Evolutionary conservation across 2,329 filamentous ascomycete species (phyloP), one percentile per base, ranked within the genome.

Genomic region (Monilinia polystroma): DNA sequence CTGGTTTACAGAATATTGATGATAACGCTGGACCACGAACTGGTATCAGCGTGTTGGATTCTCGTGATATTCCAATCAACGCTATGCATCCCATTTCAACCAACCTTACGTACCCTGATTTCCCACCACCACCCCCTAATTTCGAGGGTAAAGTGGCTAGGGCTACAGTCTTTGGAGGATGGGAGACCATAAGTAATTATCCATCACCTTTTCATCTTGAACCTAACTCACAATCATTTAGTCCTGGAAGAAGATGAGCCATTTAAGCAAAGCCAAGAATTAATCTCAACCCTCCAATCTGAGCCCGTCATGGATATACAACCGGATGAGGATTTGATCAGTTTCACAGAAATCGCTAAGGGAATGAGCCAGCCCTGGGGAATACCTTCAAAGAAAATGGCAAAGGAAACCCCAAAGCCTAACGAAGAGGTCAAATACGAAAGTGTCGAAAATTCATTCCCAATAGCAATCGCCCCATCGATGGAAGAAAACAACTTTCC

Each of bases 261-360:
- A 38, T 38, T 12, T 6, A 49, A 35, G 20, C n/a, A 26, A 20
- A 12, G 38, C 11, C 47, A 35, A 18, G 18, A 29, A 12, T 18
- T 49, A 2, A 32, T 18, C 8, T 26, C 10, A n/a, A 49, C 49
- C 6, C 14, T 14, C 35, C 10, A 20, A n/a, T 20, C 63, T 49
- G 29, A 18, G 45, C 16, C 63, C 11, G 18, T 38, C 41, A 29
- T 57, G 32, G 14, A 62, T 12, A 26, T 58, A 29, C 66, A 67
- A 64, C 38, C 43, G 23, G 64, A 67, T 4, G 68, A 67, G 7
- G 67, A 71, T 14, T 54, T 70, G 43, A 69, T 70, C 38, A 56
- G n/a, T 32, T 66, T 69, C 32, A 60, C 55, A 16, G 58, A 67
- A 18, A n/a, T 66, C 8, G 45, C 14, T 11, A 65, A 65, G 43